A percentile compares a stretch with the other conserved stretches of the same genome.
Evolutionary conservation across 768 basidiomycete genomes (phyloP).

Genomic region (Amanita fuliginea): DNA sequence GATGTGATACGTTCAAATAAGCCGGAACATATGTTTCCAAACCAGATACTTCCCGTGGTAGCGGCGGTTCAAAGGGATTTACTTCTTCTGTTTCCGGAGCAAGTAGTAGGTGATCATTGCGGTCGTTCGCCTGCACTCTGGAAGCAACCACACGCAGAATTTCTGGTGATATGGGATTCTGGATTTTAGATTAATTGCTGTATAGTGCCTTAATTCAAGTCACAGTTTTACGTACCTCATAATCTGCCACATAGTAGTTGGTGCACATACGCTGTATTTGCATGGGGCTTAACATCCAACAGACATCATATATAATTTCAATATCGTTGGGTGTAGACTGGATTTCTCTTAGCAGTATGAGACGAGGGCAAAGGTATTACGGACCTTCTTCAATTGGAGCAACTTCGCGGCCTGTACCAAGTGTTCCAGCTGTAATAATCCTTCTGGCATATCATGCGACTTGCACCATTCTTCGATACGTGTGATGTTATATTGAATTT

Average conservation of each 20-base stretch:
- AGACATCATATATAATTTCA: slow-evolving; percentile 98
- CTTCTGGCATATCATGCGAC: slow-evolving; percentile 99
- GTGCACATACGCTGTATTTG: slow-evolving; percentile 99
- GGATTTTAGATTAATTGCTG: slow-evolving; percentile 4
- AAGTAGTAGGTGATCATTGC: slow-evolving; percentile 92
- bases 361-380: slow-evolving; percentile 6
- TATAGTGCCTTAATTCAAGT: not conserved
- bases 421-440: slow-evolving; percentile 93
- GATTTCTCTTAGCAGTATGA: not conserved
- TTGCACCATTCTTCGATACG: slow-evolving; percentile 99
- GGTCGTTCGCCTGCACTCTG: slow-evolving; percentile 90
- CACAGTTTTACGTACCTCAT: slow-evolving; percentile 54
- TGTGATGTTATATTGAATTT: slow-evolving; percentile 99
- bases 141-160: slow-evolving; percentile 95
- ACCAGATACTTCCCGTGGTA: slow-evolving; percentile 90
- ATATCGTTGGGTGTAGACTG: slow-evolving; percentile 92
- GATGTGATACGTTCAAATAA: slow-evolving; percentile 82
- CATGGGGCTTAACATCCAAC: slow-evolving; percentile 99
- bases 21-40: slow-evolving; percentile 95
- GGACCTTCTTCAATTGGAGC: slow-evolving; percentile 92
- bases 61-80: slow-evolving; percentile 86
- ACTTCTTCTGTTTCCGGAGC: slow-evolving; percentile 97
- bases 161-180: slow-evolving; percentile 97
- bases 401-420: slow-evolving; percentile 99
- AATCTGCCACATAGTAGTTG: slow-evolving; percentile 98